Conservation (phyloP, 2,329 filamentous ascomycete species). For the Fusarium udum region DNA sequence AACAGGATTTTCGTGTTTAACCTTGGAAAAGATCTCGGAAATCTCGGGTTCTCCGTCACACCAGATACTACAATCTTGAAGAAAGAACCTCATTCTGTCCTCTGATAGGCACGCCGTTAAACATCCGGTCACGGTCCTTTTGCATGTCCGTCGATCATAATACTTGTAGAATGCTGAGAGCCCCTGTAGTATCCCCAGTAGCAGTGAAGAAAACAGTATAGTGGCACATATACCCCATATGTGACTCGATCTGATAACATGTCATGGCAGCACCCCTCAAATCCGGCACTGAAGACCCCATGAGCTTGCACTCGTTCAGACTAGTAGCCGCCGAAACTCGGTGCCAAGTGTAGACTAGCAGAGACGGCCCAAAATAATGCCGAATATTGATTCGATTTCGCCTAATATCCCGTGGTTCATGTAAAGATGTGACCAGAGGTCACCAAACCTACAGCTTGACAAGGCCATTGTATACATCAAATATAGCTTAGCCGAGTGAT, state of each 20-base stretch:
- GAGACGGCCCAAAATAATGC: conserved; percentile 6
- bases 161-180: conserved; percentile 1
- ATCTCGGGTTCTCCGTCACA: conserved; percentile 5
- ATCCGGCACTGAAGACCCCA: conserved; percentile 6
- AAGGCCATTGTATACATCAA: conserved; percentile 2
- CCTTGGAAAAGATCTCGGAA: conserved; percentile 3
- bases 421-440: neutral
- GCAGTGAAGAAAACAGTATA: neutral
- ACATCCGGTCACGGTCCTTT: conserved; percentile 15
- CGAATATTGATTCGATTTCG: neutral
- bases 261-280: conserved; percentile 13
- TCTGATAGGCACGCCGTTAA: neutral
- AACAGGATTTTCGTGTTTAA: conserved; percentile 8
- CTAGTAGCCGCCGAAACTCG: neutral
- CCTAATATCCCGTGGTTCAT: conserved; percentile 1
- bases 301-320: neutral
- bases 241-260: conserved; percentile 22
- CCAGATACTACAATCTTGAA: neutral
- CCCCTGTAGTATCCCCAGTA: conserved; percentile 13
- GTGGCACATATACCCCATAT: conserved; percentile 13
- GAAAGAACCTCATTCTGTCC: neutral
- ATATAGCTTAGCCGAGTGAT: conserved; percentile 7
- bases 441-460: neutral
- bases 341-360: conserved; percentile 5
- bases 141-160: conserved; percentile 17